Base-by-base conservation (phyloP, 768 basidiomycete species). In the Lactifluus hygrophoroides region DNA sequence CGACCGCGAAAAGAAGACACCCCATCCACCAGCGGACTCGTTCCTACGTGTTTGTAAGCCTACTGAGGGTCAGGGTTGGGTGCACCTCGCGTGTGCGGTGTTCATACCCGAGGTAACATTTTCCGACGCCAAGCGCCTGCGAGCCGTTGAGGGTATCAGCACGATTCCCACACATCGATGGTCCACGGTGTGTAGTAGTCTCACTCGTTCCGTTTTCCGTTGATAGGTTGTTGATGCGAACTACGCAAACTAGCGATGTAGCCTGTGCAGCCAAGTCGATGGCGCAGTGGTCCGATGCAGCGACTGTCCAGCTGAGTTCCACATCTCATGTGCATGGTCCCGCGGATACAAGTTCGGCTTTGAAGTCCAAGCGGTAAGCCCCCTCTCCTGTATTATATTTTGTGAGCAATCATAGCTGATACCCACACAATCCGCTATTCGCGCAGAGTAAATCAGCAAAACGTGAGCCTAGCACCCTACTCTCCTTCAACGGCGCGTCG, bases 61-160 rank as follows among this genome's bases (percentile, higher is more conserved):
- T 7, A 95, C 94, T 0, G 94, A 96, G 74, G 90, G 91, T 10
- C 87, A 91, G 69, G 86, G 88, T 56, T 96, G 94, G 94, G 85
- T 84, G 0, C 95, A 98, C 69, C 77, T 94, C 32, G 72, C 96
- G 3, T 98, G 95, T 73, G 82, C 94, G 2, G 83, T 90, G 1
- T 97, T 92, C 73, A 81, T 84, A 28, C 86, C 86, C 3, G 94
- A 97, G 66, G 73, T 94, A n/a, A 78, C 74, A 4, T 95, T 88
- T 69, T 84, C 88, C 23, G 88, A 94, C 65, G 81, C 90, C 0
- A 68, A 75, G 6, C 80, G 80, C 14, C 74, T 97, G 45, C 83
- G 85, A 37, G 71, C 85, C n/a, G 89, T 89, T 7, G 95, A 98
- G 71, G 93, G 91, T 27, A 77, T 96, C 52, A 88, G 84, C 63